Evolutionary conservation across 768 basidiomycete species (phyloP), one percentile per base, ranked within the genome.

Genomic region (Tephrocybe sp.): DNA sequence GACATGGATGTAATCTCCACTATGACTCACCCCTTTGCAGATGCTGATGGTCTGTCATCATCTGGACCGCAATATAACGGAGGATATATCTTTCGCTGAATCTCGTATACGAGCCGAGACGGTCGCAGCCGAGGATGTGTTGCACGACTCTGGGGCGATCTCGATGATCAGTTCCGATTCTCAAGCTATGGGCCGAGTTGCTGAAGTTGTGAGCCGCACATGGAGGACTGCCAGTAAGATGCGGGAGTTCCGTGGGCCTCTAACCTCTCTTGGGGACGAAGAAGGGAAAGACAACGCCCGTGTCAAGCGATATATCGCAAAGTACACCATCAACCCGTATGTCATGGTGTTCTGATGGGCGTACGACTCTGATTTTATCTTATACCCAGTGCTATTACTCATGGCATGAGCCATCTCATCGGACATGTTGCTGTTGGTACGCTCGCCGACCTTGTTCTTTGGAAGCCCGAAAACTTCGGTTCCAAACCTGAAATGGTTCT

Each of bases 1-100:
- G n/a, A n/a, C n/a, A n/a, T n/a, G n/a, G n/a, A n/a, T n/a, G n/a
- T n/a, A n/a, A n/a, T n/a, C n/a, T n/a, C n/a, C n/a, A n/a, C n/a
- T n/a, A n/a, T n/a, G 11, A 30, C 28, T 11, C 28, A 30, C 28
- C 18, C 18, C 36, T 24, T 12, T n/a, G 46, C 12, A 97, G 95
- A 99, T 98, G 97, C 77, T 98, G 20, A 98, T 98, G 93, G 94
- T 98, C n/a, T 97, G 94, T 67, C 96, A 99, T 66, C 96, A 99
- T 68, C 81, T 99, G 50, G 93, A 97, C 71, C 83, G 76, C 58
- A 80, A 77, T n/a, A 93, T 96, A 58, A 81, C 88, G 1, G 97
- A 99, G 71, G 97, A 99, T 59, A 77, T 98, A 36, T 83, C 89
- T 1, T 99, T 99, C 60, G 96, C 97, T 3, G 95, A 98, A 57